A percentile compares a stretch with the other conserved stretches of the same genome.
Evolutionary conservation across 73 alveolate species (phyloP).

Genomic region (Paramecium sonneborni): DNA sequence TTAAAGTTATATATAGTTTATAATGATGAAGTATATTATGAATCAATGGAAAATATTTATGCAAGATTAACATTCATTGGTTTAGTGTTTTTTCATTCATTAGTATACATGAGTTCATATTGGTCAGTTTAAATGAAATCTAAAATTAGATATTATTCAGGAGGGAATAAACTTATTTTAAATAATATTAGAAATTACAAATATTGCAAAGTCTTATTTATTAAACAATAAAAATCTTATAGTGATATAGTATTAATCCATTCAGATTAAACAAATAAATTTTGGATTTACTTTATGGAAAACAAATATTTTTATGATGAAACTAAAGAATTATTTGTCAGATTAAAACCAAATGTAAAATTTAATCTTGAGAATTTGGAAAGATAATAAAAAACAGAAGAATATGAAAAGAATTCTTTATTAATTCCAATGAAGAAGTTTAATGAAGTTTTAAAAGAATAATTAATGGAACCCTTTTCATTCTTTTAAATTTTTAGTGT

Average conservation of each 20-base stretch:
- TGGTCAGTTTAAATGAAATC: constrained; percentile 56
- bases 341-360: constrained; percentile 43
- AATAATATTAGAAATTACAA: neutral
- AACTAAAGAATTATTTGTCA: neutral
- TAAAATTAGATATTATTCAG: constrained; percentile 35
- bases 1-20: neutral
- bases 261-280: neutral
- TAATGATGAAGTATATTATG: neutral
- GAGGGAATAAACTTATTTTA: neutral
- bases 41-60: constrained; percentile 9
- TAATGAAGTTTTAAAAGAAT: constrained; percentile 47
- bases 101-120: constrained; percentile 41
- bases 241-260: neutral
- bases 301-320: constrained; percentile 46
- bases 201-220: neutral
- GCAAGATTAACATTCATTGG: constrained; percentile 35
- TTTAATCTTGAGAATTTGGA: neutral
- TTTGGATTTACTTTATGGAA: constrained; percentile 46
- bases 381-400: neutral
- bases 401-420: constrained; percentile 48
- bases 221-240: neutral
- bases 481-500: constrained; percentile 95
- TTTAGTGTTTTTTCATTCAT: constrained; percentile 47
- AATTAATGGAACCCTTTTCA: constrained; percentile 87
- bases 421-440: constrained; percentile 53